Base-by-base conservation (phyloP, 2,329 filamentous ascomycete genomes). In the Nigrospora osmanthi region DNA sequence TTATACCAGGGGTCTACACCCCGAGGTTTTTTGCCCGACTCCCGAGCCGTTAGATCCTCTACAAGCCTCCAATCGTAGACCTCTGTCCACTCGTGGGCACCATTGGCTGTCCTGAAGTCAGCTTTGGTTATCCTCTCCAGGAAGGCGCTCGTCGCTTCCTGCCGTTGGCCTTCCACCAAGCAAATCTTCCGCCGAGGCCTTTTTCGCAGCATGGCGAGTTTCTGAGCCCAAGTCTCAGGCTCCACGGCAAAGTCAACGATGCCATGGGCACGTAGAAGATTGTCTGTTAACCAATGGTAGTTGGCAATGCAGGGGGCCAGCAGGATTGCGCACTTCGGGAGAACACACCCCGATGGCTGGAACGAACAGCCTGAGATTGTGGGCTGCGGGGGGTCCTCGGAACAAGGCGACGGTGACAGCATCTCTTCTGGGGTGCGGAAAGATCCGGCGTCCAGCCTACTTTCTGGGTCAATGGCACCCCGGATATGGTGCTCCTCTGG, bases 1-100 rank as follows among this genome's bases (percentile, higher is more conserved):
- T 66, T 62, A 48, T 63, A 59, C 67, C 68, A 73, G 6, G 70
- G 68, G 49, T 69, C 64, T 16, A 52, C 41, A 58, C 67, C 15
- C 62, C 62, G 38, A 58, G 54, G 39, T 62, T 63, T 15, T 51
- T 51, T 28, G 5, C 63, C 56, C 37, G 62, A 59, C 44, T 76
- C 72, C 37, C 62, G 46, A 32, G 64, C 64, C 3, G 58, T 60
- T 11, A 76, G 53, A 16, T 67, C 61, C 31, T 64, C 59, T 39
- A 76, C 47, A 6, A 73, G 54, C 5, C 68, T 61, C 71, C 72
- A 76, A 50, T 76, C 71, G 43, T 71, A 72, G 2, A 73, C 61
- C 6, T 61, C 59, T 2, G 72, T 62, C 59, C 63, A 68, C 11
- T 63, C 61, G 6, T 63, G 55, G 28, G 52, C 50, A 5, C 60